Percentiles rank a stretch among this genome's conserved stretches.
phyloP scores from a whole-genome alignment of 805 yeast genomes.

The Metschnikowia peoriensis region DNA sequence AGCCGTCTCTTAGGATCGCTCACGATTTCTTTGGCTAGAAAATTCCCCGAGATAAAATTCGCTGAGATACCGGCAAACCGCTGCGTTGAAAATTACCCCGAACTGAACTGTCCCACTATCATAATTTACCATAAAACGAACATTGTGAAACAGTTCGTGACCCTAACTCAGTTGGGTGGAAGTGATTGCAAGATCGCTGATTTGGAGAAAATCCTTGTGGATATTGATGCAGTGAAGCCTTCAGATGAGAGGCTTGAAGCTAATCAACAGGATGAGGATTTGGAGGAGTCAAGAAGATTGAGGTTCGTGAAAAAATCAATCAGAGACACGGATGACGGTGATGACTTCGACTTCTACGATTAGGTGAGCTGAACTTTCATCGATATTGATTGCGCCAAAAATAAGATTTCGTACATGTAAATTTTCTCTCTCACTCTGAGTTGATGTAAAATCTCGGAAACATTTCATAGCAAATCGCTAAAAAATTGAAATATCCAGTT shows the following conservation, averaged over 20 bases:
- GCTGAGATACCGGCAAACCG: conserved; percentile 89
- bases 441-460: no score
- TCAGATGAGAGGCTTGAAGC: conserved; percentile 64
- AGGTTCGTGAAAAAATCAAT: conserved; percentile 59
- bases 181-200: conserved; percentile 68
- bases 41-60: conserved; percentile 80
- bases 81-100: conserved; percentile 92
- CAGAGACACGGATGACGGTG: conserved; percentile 36
- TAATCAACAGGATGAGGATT: conserved; percentile 52
- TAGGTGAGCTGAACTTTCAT: neutral
- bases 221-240: conserved; percentile 60
- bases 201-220: conserved; percentile 69
- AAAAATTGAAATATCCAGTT: no score
- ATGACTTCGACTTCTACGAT: conserved; percentile 17
- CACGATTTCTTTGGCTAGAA: conserved; percentile 56
- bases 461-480: no score
- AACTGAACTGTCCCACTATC: conserved; percentile 85
- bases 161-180: conserved; percentile 82
- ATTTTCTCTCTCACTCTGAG: neutral
- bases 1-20: conserved; percentile 66
- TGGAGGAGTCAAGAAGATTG: conserved; percentile 50
- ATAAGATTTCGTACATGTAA: neutral
- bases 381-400: neutral
- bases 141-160: conserved; percentile 76
- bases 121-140: conserved; percentile 76